Evolutionary conservation across 2,329 filamentous ascomycete species (phyloP).

Genomic region (Colletotrichum salicis): DNA sequence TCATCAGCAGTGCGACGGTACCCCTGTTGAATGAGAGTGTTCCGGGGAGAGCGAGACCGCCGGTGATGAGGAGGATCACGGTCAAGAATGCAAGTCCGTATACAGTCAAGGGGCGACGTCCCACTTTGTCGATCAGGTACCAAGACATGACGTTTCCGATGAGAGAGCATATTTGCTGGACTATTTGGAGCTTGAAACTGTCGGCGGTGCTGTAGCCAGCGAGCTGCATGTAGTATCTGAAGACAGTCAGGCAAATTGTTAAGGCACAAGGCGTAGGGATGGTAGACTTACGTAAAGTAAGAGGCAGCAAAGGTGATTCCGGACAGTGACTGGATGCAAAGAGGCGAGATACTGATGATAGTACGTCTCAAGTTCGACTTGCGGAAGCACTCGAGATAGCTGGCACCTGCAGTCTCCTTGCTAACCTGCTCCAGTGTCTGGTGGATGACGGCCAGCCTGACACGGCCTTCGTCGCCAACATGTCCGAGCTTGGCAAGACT

Average conservation of each 20-base stretch:
- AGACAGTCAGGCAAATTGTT: neutral
- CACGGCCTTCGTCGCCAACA: constrained; percentile 40
- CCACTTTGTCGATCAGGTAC: constrained; percentile 49
- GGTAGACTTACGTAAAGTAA: constrained; percentile 47
- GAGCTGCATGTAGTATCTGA: constrained; percentile 52
- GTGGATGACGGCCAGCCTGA: constrained; percentile 43
- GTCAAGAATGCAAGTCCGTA: constrained; percentile 48
- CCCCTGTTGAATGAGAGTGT: constrained; percentile 44
- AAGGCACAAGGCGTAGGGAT: constrained; percentile 43
- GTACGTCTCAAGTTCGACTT: constrained; percentile 51
- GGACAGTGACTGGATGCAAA: constrained; percentile 45
- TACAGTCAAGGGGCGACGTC: constrained; percentile 49
- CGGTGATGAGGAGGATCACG: constrained; percentile 52
- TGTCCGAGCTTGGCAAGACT: constrained; percentile 47
- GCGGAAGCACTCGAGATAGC: constrained; percentile 53
- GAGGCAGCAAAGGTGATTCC: constrained; percentile 39
- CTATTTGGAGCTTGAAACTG: constrained; percentile 52
- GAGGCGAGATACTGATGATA: constrained; percentile 49
- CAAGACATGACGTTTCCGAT: constrained; percentile 53
- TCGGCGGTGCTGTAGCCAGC: constrained; percentile 50
- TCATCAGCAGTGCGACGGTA: constrained; percentile 47
- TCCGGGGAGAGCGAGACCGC: constrained; percentile 39
- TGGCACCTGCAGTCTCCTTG: constrained; percentile 48
- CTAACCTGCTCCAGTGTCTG: constrained; percentile 43
- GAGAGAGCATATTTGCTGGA: constrained; percentile 51